phyloP scores from a whole-genome alignment of 2,329 filamentous ascomycete species.

The Raffaelea ambrosiae region DNA sequence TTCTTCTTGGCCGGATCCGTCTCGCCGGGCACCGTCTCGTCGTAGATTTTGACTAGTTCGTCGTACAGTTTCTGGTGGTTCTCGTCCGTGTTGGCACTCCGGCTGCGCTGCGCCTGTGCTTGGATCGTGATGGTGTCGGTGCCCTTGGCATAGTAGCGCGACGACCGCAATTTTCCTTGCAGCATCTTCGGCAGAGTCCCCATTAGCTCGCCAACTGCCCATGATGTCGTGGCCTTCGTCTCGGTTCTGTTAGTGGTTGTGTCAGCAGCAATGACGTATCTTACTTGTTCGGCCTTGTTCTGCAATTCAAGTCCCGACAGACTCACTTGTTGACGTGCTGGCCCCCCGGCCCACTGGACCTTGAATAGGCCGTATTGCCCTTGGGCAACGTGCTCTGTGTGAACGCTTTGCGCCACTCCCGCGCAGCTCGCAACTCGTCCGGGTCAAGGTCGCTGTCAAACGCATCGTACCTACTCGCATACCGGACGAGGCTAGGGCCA shows the following conservation, averaged over 20 bases:
- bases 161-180: conserved; percentile 36
- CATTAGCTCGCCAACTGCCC: conserved; percentile 38
- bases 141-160: conserved; percentile 43
- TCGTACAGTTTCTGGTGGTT: conserved; percentile 39
- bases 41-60: conserved; percentile 40
- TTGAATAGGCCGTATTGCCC: conserved; percentile 44
- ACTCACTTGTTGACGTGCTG: conserved; percentile 55
- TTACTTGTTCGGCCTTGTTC: too few species aligned
- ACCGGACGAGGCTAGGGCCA: neutral
- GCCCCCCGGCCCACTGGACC: conserved; percentile 53
- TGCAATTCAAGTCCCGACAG: too few species aligned
- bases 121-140: conserved; percentile 47
- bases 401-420: conserved; percentile 41
- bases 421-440: conserved; percentile 40
- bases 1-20: conserved; percentile 36
- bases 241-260: conserved; percentile 38
- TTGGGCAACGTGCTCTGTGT: conserved; percentile 34
- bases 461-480: conserved; percentile 30
- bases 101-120: conserved; percentile 44
- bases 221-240: conserved; percentile 48
- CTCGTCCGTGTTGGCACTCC: conserved; percentile 42
- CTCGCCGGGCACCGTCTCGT: conserved; percentile 34
- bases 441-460: conserved; percentile 41
- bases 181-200: conserved; percentile 37
- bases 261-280: neutral